phyloP scores from a whole-genome alignment of 805 yeast species.

The Teunomyces cretensis region DNA sequence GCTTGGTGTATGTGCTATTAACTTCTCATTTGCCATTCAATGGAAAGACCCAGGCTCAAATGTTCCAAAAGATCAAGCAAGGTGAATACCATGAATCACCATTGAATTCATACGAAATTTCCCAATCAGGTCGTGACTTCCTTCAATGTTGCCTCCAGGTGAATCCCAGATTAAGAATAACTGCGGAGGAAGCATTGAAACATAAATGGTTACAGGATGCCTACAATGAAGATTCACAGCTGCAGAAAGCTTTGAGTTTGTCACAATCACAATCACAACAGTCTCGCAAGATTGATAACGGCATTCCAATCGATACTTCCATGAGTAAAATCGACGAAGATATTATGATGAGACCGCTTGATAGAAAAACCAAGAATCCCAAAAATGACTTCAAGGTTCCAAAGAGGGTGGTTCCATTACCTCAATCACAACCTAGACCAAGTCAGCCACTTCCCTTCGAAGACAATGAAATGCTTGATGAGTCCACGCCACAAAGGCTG shows the following conservation, averaged over 20 bases:
- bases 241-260: conserved; percentile 50
- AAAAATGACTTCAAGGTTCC: conserved; percentile 43
- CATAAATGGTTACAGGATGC: conserved; percentile 76
- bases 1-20: conserved; percentile 84
- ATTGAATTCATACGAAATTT: conserved; percentile 61
- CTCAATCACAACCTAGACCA: conserved; percentile 35
- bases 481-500: conserved; percentile 2
- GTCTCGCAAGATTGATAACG: conserved; percentile 42
- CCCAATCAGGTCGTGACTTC: conserved; percentile 71
- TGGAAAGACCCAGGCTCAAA: conserved; percentile 84
- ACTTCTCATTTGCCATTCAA: conserved; percentile 95
- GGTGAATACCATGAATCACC: conserved; percentile 84
- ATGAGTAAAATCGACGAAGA: conserved; percentile 43
- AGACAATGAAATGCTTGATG: conserved; percentile 17
- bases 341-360: conserved; percentile 43
- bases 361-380: conserved; percentile 20
- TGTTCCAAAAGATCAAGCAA: conserved; percentile 69
- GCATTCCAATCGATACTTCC: conserved; percentile 33
- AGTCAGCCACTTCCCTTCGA: conserved; percentile 13
- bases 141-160: conserved; percentile 69
- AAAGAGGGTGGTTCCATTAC: conserved; percentile 42
- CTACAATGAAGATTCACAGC: conserved; percentile 24
- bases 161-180: conserved; percentile 69
- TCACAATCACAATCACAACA: conserved; percentile 75
- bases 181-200: conserved; percentile 71